Conservation (phyloP, 176 grass and related monocot species). For the Tillandsia fasciculata region DNA sequence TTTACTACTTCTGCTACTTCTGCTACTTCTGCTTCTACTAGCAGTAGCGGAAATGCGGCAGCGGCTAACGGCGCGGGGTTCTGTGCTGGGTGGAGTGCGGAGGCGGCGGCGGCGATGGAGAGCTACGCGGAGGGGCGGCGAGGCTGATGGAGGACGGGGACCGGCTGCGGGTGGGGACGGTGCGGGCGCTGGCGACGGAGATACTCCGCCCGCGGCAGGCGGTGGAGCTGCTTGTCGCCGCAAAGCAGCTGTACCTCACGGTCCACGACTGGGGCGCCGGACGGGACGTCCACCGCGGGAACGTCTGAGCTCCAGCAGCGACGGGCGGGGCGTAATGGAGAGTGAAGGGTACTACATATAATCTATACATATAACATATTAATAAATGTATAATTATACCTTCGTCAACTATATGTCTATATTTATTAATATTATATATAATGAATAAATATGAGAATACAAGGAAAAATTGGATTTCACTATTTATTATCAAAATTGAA, state of each 20-base stretch:
- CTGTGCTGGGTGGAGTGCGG: neutral
- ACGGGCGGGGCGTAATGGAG: too few relatives aligned
- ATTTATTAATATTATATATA: neutral
- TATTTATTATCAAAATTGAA: too few relatives aligned
- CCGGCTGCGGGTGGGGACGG: constrained; percentile 36
- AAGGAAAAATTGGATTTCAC: too few relatives aligned
- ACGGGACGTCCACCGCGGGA: constrained; percentile 4
- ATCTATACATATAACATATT: too few relatives aligned
- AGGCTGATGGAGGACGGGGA: constrained; percentile 51
- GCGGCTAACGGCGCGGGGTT: neutral
- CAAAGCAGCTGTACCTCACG: constrained; percentile 57
- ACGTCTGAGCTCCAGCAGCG: neutral
- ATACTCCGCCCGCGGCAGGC: constrained; percentile 57
- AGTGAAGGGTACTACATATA: too few relatives aligned
- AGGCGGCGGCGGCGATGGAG: constrained; percentile 36
- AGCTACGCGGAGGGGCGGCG: constrained; percentile 22
- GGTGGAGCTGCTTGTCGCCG: constrained; percentile 43
- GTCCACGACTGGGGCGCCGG: constrained; percentile 37
- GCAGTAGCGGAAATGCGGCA: neutral
- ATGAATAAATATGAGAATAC: too few relatives aligned
- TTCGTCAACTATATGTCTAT: too few relatives aligned
- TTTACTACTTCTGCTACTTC: too few relatives aligned
- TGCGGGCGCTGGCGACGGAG: constrained; percentile 22
- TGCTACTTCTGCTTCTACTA: neutral
- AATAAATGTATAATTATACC: neutral